Conservation (phyloP, 495 filamentous ascomycete genomes). For the Podospora appendiculata region DNA sequence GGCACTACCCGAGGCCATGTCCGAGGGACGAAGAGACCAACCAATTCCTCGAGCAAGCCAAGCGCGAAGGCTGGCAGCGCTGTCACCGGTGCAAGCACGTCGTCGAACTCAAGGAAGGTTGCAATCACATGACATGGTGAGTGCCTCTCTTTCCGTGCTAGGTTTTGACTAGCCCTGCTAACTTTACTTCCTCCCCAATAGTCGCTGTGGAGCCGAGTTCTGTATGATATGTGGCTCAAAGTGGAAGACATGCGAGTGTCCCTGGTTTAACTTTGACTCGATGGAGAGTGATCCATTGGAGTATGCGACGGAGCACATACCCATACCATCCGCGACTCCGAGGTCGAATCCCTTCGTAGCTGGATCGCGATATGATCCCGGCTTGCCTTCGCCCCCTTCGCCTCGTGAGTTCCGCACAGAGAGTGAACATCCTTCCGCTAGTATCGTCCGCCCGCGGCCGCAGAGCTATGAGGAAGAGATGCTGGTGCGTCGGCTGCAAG, state of each 20-base stretch:
- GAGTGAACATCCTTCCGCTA: constrained; percentile 6
- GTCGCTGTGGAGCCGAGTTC: constrained; percentile 72
- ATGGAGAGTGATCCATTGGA: constrained; percentile 51
- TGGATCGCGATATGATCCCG: background rate
- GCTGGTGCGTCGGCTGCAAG: constrained; percentile 43
- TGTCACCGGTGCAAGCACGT: constrained; percentile 68
- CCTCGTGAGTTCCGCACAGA: constrained; percentile 21
- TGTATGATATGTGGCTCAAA: constrained; percentile 72
- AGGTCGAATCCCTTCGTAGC: constrained; percentile 17
- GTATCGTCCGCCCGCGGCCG: constrained; percentile 24
- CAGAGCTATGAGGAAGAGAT: constrained; percentile 47
- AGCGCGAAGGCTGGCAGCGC: constrained; percentile 65
- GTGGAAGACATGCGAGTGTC: constrained; percentile 79
- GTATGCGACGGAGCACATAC: constrained; percentile 33
- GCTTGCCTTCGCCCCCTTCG: constrained; percentile 16
- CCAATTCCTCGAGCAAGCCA: constrained; percentile 57
- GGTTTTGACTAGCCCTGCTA: background rate
- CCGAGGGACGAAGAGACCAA: constrained; percentile 62
- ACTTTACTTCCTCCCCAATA: constrained; percentile 14
- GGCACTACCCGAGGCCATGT: constrained; percentile 61
- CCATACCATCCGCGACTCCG: constrained; percentile 16
- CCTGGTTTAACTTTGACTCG: constrained; percentile 64
- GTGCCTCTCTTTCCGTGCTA: constrained; percentile 13
- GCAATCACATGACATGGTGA: constrained; percentile 80
- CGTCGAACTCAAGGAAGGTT: constrained; percentile 75